Evolutionary conservation across 2,329 filamentous ascomycete genomes (phyloP).

Genomic region (Nemania bipapillata): DNA sequence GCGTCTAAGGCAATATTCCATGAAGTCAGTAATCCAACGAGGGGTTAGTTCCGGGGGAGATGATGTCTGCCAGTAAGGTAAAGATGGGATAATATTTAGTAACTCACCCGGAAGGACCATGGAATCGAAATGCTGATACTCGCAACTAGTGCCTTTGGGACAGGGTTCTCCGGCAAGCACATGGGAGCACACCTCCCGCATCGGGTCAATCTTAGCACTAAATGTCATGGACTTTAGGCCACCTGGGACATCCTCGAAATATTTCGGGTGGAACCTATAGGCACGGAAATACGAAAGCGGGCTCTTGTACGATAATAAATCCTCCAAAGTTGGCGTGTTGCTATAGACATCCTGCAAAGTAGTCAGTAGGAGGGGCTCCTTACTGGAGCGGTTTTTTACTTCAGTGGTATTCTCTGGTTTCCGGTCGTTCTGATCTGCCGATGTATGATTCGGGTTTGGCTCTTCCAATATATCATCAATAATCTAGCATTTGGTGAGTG

Average conservation of each 20-base stretch:
- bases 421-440: slow-evolving; percentile 20
- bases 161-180: slow-evolving; percentile 78
- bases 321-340: slow-evolving; percentile 35
- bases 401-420: slow-evolving; percentile 42
- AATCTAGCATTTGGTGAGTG: slow-evolving; percentile 36
- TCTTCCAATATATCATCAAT: slow-evolving; percentile 43
- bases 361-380: slow-evolving; percentile 50
- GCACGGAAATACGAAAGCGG: slow-evolving; percentile 84
- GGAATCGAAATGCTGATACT: slow-evolving; percentile 80
- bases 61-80: slow-evolving; percentile 25
- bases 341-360: slow-evolving; percentile 43
- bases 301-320: slow-evolving; percentile 78
- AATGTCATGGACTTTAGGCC: slow-evolving; percentile 92
- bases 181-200: slow-evolving; percentile 78
- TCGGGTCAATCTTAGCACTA: slow-evolving; percentile 86
- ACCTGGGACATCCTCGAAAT: slow-evolving; percentile 72
- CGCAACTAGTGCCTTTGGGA: slow-evolving; percentile 74
- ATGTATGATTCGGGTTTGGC: slow-evolving; percentile 37
- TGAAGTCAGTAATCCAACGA: slow-evolving; percentile 62
- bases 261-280: slow-evolving; percentile 89
- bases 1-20: slow-evolving; percentile 67
- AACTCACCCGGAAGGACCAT: slow-evolving; percentile 80
- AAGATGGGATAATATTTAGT: slow-evolving; percentile 24
- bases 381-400: slow-evolving; percentile 50
- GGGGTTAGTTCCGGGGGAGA: slow-evolving; percentile 51